Evolutionary conservation across 1,139 yeast species (phyloP).

Genomic region (Kluyveromyces sp.): DNA sequence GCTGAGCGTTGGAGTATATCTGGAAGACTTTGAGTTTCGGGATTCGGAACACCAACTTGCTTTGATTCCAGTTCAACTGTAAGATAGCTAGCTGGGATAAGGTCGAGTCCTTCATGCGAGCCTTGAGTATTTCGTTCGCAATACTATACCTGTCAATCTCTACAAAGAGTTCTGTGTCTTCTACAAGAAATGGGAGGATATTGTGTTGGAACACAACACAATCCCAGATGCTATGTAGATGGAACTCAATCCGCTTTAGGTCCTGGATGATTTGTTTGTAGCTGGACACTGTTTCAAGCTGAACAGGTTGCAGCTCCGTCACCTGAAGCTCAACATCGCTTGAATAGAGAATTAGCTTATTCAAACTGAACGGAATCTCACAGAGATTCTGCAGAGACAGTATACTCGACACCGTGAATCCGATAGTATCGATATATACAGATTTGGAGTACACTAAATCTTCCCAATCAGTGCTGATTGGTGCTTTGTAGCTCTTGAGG

Average conservation of each 20-base stretch:
- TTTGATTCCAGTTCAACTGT: neutral
- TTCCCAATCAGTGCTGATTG: conserved; percentile 18
- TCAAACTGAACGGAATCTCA: conserved; percentile 13
- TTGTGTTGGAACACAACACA: conserved; percentile 14
- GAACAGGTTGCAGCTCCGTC: neutral
- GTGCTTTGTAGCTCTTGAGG: conserved; percentile 9
- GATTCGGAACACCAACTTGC: neutral
- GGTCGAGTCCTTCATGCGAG: neutral
- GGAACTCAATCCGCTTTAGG: conserved; percentile 3
- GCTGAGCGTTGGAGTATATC: neutral
- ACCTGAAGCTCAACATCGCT: neutral
- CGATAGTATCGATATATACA: conserved; percentile 7
- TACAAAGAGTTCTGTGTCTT: neutral
- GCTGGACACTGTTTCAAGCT: neutral
- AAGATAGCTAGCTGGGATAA: neutral
- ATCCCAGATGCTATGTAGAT: conserved; percentile 12
- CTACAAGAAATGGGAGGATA: conserved; percentile 9
- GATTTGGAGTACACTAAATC: conserved; percentile 10
- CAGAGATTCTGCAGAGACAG: conserved; percentile 18
- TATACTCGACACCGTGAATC: conserved; percentile 10
- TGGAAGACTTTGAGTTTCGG: neutral
- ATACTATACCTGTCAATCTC: neutral
- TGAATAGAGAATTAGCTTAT: conserved; percentile 10
- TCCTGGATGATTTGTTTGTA: neutral
- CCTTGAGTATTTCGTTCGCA: neutral